These are phyloP conservation scores for Corynascus novoguineensis DNA, from an alignment of 495 filamentous ascomycete genomes.

Conservation along the genomic window DNA sequence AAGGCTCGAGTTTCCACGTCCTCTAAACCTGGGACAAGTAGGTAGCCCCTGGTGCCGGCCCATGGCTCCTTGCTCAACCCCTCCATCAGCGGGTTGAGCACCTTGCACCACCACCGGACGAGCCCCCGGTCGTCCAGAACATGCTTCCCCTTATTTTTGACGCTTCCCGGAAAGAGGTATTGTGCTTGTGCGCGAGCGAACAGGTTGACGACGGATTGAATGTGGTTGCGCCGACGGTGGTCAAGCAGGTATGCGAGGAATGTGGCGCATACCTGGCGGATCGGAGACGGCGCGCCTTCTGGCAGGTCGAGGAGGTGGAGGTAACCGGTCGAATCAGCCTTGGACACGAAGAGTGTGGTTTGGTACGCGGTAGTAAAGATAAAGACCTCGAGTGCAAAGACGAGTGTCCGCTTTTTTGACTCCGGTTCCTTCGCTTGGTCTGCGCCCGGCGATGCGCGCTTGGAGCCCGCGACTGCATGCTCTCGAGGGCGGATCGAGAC, in stretches of 20 bases:
- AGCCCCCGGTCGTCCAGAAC: constrained; percentile 86
- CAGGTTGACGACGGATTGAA: constrained; percentile 74
- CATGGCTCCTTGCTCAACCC: constrained; percentile 28
- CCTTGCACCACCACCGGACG: constrained; percentile 92
- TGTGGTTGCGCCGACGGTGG: constrained; percentile 58
- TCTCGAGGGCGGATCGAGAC: constrained; percentile 51
- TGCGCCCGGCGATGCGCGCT: constrained; percentile 28
- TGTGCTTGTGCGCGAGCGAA: constrained; percentile 91
- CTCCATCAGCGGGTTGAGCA: constrained; percentile 69
- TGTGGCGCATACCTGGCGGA: constrained; percentile 63
- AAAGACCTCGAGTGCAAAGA: constrained; percentile 54
- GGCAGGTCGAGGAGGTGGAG: constrained; percentile 59
- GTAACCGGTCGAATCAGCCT: constrained; percentile 94
- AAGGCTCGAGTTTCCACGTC: constrained; percentile 65
- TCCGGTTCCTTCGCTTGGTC: constrained; percentile 22
- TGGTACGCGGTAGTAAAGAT: constrained; percentile 70
- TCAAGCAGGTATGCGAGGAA: constrained; percentile 73
- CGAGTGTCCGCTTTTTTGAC: constrained; percentile 26
- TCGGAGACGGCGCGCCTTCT: constrained; percentile 60
- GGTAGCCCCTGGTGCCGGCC: constrained; percentile 58
- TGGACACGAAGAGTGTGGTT: constrained; percentile 89
- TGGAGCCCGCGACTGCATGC: constrained; percentile 7
- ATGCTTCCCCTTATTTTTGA: constrained; percentile 80
- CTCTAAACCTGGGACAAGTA: constrained; percentile 84
- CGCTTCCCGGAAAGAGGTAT: constrained; percentile 90